Evolutionary conservation across 495 filamentous ascomycete species (phyloP).

Genomic region (Hypoxylon rickii): DNA sequence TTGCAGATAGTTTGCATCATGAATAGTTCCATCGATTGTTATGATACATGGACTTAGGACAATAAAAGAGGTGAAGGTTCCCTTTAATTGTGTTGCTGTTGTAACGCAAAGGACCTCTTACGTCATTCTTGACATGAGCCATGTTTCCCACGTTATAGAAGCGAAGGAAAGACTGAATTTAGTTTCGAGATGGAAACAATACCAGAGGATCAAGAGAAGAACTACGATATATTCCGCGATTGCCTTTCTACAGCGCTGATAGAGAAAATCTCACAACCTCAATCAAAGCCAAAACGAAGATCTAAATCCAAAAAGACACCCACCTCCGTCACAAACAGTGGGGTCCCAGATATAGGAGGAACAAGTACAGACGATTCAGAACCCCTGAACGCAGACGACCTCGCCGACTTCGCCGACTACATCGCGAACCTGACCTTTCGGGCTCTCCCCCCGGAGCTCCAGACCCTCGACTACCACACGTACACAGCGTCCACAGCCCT

Average conservation of each 20-base stretch:
- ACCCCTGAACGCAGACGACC: slow-evolving; percentile 58
- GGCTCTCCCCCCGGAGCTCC: slow-evolving; percentile 62
- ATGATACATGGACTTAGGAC: too few species aligned
- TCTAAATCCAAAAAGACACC: slow-evolving; percentile 46
- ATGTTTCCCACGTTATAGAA: too few species aligned
- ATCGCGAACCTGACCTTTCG: slow-evolving; percentile 70
- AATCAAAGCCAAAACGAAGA: slow-evolving; percentile 50
- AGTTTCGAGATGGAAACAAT: slow-evolving; percentile 15
- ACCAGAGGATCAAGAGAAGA: slow-evolving; percentile 42
- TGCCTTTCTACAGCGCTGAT: slow-evolving; percentile 55
- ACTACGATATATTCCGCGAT: slow-evolving; percentile 74
- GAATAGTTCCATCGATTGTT: too few species aligned
- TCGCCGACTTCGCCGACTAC: slow-evolving; percentile 78
- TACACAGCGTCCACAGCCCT: slow-evolving; percentile 55
- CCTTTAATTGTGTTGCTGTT: too few species aligned
- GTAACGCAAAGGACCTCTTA: too few species aligned
- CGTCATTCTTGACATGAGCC: too few species aligned
- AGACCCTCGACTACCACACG: slow-evolving; percentile 62
- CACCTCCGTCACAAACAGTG: slow-evolving; percentile 4
- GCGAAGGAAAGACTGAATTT: too few species aligned
- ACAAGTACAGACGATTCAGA: too few species aligned
- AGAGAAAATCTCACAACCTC: slow-evolving; percentile 52
- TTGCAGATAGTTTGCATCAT: not conserved
- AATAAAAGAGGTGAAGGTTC: too few species aligned
- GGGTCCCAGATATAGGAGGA: slow-evolving; percentile 16